A percentile compares a stretch with the other conserved stretches of the same genome.
Evolutionary conservation across 371 early-diverging fungal genomes (phyloP).

Genomic region (Zychaea mexicana): DNA sequence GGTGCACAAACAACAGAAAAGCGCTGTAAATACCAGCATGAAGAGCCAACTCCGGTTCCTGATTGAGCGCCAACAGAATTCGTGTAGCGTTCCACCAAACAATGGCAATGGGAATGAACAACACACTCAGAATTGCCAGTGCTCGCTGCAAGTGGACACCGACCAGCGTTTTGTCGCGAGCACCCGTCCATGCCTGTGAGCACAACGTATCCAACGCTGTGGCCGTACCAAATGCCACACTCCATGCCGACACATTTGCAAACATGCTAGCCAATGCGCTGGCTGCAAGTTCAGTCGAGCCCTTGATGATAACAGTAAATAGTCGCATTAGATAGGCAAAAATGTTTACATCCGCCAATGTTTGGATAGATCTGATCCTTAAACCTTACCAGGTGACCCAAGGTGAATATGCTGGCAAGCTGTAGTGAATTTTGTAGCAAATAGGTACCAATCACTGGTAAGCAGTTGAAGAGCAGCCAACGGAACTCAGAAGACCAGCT

Average conservation of each 20-base stretch:
- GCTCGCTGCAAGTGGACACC: conserved; percentile 87
- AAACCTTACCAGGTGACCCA: conserved; percentile 69
- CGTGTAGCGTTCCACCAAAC: conserved; percentile 75
- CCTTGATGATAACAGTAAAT: conserved; percentile 34
- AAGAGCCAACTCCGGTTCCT: conserved; percentile 42
- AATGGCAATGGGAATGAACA: conserved; percentile 72
- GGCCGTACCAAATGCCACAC: conserved; percentile 76
- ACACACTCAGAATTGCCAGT: conserved; percentile 66
- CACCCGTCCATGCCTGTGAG: conserved; percentile 83
- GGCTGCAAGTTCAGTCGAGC: conserved; percentile 77
- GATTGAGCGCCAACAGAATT: conserved; percentile 52
- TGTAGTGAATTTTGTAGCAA: conserved; percentile 66
- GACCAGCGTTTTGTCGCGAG: conserved; percentile 66
- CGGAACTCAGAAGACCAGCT: conserved; percentile 27
- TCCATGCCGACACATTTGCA: conserved; percentile 83
- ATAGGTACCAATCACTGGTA: conserved; percentile 68
- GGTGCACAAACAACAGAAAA: no score
- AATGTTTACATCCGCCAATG: not conserved
- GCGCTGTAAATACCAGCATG: conserved; percentile 53
- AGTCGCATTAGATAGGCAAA: not conserved
- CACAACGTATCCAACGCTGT: conserved; percentile 90
- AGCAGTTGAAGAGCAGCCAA: conserved; percentile 52
- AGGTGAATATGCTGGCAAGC: conserved; percentile 60
- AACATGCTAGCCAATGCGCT: conserved; percentile 80
- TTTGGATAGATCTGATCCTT: not conserved